Evolutionary conservation across 83 land plant genomes (phyloP).

Genomic region (Picea abies): DNA sequence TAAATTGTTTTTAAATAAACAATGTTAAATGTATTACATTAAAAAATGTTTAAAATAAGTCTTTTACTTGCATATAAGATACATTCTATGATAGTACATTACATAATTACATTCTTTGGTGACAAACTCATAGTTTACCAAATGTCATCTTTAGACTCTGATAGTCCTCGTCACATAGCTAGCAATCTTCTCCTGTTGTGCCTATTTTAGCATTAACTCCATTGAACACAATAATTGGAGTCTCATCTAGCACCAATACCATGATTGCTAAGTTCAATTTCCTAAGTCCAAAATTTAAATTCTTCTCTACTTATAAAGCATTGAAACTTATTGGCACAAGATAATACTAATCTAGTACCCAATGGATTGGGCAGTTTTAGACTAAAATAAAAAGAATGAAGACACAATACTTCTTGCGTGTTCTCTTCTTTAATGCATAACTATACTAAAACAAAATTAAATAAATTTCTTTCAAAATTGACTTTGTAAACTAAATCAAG

Average conservation of each 20-base stretch:
- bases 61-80: too few species aligned
- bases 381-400: neutral
- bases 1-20: too few species aligned
- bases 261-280: neutral
- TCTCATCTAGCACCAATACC: neutral
- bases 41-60: too few species aligned
- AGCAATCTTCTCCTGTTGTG: neutral
- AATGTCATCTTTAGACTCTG: neutral
- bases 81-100: neutral
- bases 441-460: too few species aligned
- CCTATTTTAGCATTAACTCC: neutral
- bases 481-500: too few species aligned
- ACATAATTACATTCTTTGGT: neutral
- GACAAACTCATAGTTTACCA: neutral
- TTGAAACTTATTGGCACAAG: neutral
- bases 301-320: neutral
- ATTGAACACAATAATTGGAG: neutral
- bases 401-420: too few species aligned
- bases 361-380: neutral
- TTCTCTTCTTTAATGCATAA: too few species aligned
- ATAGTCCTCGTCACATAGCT: neutral
- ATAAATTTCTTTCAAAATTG: too few species aligned
- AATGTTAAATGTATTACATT: too few species aligned
- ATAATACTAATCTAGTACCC: neutral
- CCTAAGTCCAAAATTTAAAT: neutral